phyloP scores from a whole-genome alignment of 768 basidiomycete genomes.

The Clitopilus hobsonii region DNA sequence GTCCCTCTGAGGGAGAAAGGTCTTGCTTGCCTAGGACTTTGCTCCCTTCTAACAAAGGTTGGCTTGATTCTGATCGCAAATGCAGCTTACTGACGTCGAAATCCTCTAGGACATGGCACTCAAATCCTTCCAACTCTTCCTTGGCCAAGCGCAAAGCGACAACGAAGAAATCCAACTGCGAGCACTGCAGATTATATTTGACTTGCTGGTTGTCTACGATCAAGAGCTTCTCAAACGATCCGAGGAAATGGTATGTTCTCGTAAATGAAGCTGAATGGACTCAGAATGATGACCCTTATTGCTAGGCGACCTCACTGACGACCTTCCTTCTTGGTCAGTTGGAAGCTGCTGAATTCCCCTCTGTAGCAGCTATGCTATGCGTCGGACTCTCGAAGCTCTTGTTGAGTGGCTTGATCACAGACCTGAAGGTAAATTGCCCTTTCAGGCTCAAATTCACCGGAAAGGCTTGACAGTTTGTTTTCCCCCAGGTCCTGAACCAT shows the following conservation, averaged over 20 bases:
- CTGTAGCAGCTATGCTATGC: slow-evolving; percentile 74
- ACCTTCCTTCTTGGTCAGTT: slow-evolving; percentile 44
- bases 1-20: slow-evolving; percentile 77
- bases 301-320: slow-evolving; percentile 36
- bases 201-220: slow-evolving; percentile 88
- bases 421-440: slow-evolving; percentile 55
- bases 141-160: slow-evolving; percentile 73
- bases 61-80: slow-evolving; percentile 2
- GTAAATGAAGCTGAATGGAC: too few species aligned
- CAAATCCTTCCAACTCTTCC: slow-evolving; percentile 76
- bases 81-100: not conserved
- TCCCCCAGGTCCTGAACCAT: slow-evolving; percentile 30
- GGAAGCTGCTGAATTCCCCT: slow-evolving; percentile 64
- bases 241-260: slow-evolving; percentile 36
- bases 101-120: slow-evolving; percentile 51
- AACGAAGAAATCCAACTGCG: slow-evolving; percentile 74
- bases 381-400: slow-evolving; percentile 88
- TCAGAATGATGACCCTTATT: not conserved
- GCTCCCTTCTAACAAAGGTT: slow-evolving; percentile 80
- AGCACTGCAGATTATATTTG: slow-evolving; percentile 83
- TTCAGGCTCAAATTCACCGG: not conserved
- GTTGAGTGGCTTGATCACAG: slow-evolving; percentile 77
- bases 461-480: not conserved
- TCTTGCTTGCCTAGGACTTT: slow-evolving; percentile 73
- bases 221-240: slow-evolving; percentile 60